Evolutionary conservation across 345 rosid species (phyloP).

Genomic region (Adansonia digitata): DNA sequence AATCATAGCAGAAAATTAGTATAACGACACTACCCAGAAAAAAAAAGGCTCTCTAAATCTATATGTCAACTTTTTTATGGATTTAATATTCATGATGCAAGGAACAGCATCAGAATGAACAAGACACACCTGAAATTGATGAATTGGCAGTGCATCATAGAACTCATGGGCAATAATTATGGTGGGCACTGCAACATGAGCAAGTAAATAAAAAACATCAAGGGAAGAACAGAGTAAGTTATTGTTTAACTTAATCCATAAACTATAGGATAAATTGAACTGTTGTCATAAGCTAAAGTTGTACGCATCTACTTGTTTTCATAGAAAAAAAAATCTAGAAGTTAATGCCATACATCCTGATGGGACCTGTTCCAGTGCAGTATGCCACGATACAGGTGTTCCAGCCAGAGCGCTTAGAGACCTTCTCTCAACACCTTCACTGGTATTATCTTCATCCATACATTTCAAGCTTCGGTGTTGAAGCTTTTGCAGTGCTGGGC

Average conservation of each 20-base stretch:
- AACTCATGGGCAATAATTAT: conserved; percentile 90
- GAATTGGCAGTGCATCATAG: conserved; percentile 91
- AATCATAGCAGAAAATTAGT: background rate
- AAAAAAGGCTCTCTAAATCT: background rate
- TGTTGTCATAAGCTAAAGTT: background rate
- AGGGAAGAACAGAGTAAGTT: conserved; percentile 12
- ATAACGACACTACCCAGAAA: background rate
- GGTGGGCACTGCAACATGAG: conserved; percentile 57
- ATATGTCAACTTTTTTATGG: background rate
- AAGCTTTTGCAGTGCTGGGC: conserved; percentile 73
- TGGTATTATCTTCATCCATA: conserved; percentile 29
- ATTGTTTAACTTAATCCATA: background rate
- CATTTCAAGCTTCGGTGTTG: conserved; percentile 67
- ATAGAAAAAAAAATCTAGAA: conserved; percentile 14
- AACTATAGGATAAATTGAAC: background rate
- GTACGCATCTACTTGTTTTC: background rate
- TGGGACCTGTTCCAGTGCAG: conserved; percentile 76
- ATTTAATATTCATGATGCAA: background rate
- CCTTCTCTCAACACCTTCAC: conserved; percentile 34
- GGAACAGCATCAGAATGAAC: background rate
- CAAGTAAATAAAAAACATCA: conserved; percentile 12
- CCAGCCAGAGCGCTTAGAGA: conserved; percentile 51
- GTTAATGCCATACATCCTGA: conserved; percentile 59
- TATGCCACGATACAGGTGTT: conserved; percentile 72
- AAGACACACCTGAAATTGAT: conserved; percentile 84